Evolutionary conservation across 1,284 basidiomycete genomes (phyloP), one percentile per base, ranked within the genome.

Genomic region (Cryptococcus amylolentus): DNA sequence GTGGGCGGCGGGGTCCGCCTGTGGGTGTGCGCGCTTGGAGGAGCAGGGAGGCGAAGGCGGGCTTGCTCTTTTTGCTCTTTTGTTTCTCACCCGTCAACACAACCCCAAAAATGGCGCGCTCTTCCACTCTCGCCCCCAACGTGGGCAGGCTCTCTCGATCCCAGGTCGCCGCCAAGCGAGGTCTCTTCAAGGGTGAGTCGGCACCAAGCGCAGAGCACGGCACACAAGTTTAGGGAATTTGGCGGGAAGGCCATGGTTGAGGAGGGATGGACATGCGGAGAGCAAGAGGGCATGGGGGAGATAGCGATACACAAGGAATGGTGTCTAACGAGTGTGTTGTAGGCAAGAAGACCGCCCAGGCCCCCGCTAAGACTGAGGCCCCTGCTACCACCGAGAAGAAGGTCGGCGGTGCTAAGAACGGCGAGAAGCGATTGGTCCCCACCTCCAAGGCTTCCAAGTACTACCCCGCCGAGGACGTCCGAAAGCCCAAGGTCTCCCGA

Each of bases 381-480:
- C 70, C 79, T 38, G 71, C 78, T 42, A 65, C 81, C 76, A 86
- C 87, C 77, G 91, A 95, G 84, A 90, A 91, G 77, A 79, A 83
- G 65, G 82, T 97, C 67, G 87, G 88, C 64, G 93, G 93, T 67
- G 88, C 86, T 72, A 94, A 91, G 83, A 98, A 98, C 80, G 90
- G 91, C 67, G 83, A 84, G 73, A 89, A 87, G 76, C 91, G 95
- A 78, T 80, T 88, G 60, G 93, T 73, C 88, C 94, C 70, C 39
- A 87, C 87, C 65, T 59, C 66, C 70, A 97, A 97, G 82, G 93
- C 92, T 51, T 83, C 90, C 56, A 90, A 91, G 75, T 97, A 88
- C 86, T 98, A 98, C 84, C 93, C 95, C 56, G 89, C 92, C 64
- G 95, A 98, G 79, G 95, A 98, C 77, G 87, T 94, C 62, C 86